Conservation (phyloP, 2,329 filamentous ascomycete genomes). For the Diaporthe australafricana region DNA sequence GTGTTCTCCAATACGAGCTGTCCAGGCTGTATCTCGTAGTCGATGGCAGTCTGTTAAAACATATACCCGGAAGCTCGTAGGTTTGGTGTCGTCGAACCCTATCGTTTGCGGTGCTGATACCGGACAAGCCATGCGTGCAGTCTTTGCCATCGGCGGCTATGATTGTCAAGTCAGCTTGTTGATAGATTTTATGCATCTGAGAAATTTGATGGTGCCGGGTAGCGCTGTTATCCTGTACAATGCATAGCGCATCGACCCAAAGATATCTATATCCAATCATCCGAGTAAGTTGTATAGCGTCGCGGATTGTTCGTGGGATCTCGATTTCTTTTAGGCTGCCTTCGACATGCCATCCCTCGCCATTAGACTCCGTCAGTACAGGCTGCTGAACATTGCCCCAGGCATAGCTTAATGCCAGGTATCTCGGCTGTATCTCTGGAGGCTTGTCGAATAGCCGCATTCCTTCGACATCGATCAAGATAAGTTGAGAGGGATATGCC, state of each 20-base stretch:
- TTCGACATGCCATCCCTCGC: neutral
- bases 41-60: neutral
- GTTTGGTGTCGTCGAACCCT: neutral
- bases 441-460: neutral
- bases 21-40: neutral
- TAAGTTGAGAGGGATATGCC: neutral
- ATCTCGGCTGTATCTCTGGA: neutral
- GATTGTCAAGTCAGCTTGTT: neutral
- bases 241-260: conserved; percentile 40
- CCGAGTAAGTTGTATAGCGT: conserved; percentile 32
- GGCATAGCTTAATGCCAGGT: conserved; percentile 31
- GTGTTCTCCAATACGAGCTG: neutral
- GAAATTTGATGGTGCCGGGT: conserved; percentile 3
- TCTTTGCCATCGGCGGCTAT: neutral
- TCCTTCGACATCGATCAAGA: neutral
- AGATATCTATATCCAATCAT: conserved; percentile 36
- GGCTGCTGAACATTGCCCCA: conserved; percentile 44
- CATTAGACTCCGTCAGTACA: neutral
- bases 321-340: neutral
- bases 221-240: conserved; percentile 38
- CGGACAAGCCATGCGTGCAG: neutral
- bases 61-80: neutral
- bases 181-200: conserved; percentile 1
- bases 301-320: conserved; percentile 22
- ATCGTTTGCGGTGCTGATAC: neutral